These are phyloP conservation scores for Lantana camara DNA, from an alignment of 257 asterid genomes.

Conservation along the genomic window DNA sequence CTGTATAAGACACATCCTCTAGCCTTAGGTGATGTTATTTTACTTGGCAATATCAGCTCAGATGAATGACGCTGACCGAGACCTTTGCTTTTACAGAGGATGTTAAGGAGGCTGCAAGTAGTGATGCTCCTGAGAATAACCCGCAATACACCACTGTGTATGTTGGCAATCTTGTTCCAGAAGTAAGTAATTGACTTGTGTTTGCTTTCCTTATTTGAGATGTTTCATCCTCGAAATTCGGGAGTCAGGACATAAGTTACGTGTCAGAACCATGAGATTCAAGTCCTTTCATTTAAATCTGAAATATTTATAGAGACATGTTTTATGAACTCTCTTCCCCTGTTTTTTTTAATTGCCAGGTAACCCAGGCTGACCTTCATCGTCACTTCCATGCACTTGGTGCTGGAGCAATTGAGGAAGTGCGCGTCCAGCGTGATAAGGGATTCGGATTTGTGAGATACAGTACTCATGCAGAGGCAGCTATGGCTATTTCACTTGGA, in stretches of 20 bases:
- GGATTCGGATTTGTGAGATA: constrained; percentile 95
- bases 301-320: too few species aligned
- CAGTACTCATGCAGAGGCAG: constrained; percentile 90
- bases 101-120: constrained; percentile 62
- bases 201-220: constrained; percentile 14
- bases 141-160: constrained; percentile 82
- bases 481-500: constrained; percentile 87
- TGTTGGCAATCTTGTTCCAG: constrained; percentile 85
- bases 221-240: constrained; percentile 1
- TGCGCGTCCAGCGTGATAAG: constrained; percentile 88
- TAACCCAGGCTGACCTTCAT: constrained; percentile 84
- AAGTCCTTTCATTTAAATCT: not conserved
- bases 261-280: constrained; percentile 2
- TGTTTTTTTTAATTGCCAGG: constrained; percentile 48
- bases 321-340: too few species aligned
- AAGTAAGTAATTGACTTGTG: constrained; percentile 43
- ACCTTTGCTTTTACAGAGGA: constrained; percentile 58
- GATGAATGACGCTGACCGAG: constrained; percentile 2
- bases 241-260: not conserved
- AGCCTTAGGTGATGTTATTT: constrained; percentile 17
- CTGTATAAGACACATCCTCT: too few species aligned
- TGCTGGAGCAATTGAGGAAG: constrained; percentile 91
- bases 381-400: constrained; percentile 88
- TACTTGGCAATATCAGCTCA: constrained; percentile 17
- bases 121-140: constrained; percentile 82